These are phyloP conservation scores for Phytophthora pluvialis DNA, from an alignment of 352 stramenopile genomes.

Conservation along the genomic window DNA sequence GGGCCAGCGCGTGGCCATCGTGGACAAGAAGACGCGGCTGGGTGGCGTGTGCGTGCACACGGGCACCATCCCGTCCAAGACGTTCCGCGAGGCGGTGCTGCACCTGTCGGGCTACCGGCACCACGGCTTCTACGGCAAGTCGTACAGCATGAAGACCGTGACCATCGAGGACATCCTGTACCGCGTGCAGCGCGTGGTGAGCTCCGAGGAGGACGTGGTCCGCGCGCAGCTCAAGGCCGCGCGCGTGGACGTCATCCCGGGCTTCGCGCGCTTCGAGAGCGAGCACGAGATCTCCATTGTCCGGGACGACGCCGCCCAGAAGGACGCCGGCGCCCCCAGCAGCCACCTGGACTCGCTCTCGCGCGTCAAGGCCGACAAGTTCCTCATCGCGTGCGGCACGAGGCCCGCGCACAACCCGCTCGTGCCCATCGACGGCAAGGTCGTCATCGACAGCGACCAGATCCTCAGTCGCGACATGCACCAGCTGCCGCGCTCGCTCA, in stretches of 20 bases:
- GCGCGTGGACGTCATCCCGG: conserved; percentile 74
- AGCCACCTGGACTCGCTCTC: conserved; percentile 43
- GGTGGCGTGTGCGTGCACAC: conserved; percentile 88
- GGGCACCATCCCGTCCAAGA: conserved; percentile 89
- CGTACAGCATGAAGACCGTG: conserved; percentile 84
- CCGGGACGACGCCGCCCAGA: conserved; percentile 32
- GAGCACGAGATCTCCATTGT: conserved; percentile 84
- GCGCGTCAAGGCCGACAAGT: conserved; percentile 73
- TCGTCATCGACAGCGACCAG: conserved; percentile 86
- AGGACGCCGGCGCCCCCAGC: conserved; percentile 7
- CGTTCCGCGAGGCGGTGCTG: conserved; percentile 91
- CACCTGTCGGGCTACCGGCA: conserved; percentile 92
- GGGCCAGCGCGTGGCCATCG: conserved; percentile 78
- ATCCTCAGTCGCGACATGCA: conserved; percentile 76
- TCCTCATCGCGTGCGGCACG: conserved; percentile 88
- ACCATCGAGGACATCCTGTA: conserved; percentile 87
- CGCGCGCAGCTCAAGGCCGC: conserved; percentile 81
- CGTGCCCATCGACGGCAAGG: conserved; percentile 85
- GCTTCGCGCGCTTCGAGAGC: conserved; percentile 75
- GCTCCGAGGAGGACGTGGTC: conserved; percentile 84
- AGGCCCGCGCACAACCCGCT: conserved; percentile 76
- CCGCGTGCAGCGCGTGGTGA: conserved; percentile 80
- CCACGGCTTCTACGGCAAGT: conserved; percentile 89
- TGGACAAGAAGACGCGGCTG: conserved; percentile 69
- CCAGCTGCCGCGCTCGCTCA: conserved; percentile 74